Evolutionary conservation across 345 rosid genomes (phyloP).

Genomic region (Gossypium mustelinum): DNA sequence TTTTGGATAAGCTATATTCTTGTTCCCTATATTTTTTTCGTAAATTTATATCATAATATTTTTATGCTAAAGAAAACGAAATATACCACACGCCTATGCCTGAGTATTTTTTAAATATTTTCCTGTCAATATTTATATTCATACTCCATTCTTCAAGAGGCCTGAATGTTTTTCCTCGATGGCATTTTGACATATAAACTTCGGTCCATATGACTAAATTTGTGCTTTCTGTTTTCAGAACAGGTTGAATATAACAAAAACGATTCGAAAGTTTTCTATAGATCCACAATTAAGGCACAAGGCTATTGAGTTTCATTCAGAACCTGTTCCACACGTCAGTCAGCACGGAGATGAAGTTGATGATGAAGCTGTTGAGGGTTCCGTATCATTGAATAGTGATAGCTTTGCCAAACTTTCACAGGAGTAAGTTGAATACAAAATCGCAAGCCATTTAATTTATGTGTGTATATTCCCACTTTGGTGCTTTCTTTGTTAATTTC

Average conservation of each 20-base stretch:
- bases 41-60: no score
- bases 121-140: background rate
- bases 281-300: conserved; percentile 68
- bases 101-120: background rate
- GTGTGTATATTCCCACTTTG: background rate
- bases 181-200: background rate
- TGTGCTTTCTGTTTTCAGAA: conserved; percentile 56
- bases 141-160: no score
- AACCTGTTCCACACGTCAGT: conserved; percentile 41
- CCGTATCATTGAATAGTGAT: conserved; percentile 43
- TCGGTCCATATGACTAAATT: background rate
- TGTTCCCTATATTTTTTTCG: no score
- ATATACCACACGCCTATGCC: no score
- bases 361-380: conserved; percentile 59
- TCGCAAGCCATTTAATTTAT: conserved; percentile 11
- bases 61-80: no score
- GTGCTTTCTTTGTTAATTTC: background rate
- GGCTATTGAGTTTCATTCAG: conserved; percentile 80
- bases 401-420: conserved; percentile 68
- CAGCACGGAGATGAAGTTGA: conserved; percentile 80
- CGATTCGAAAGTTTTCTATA: conserved; percentile 83
- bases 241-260: conserved; percentile 96
- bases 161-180: background rate
- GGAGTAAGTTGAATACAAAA: conserved; percentile 50
- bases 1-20: no score